Conservation (phyloP, 116 monocot species). For the Papilionanthe hybrid region DNA sequence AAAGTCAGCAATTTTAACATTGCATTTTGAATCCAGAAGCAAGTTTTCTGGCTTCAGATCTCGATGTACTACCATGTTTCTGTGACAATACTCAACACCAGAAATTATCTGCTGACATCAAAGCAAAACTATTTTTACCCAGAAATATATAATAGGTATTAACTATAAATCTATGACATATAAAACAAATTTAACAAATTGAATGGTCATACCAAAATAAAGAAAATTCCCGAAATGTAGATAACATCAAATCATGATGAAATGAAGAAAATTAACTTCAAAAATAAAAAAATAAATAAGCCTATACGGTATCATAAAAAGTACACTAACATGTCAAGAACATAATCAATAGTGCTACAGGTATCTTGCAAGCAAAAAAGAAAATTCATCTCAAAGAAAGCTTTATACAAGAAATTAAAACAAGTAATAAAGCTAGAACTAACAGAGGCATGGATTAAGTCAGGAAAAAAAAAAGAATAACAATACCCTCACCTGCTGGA, state of each 20-base stretch:
- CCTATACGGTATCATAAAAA: too few relatives aligned
- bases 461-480: background rate
- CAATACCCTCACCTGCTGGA: slow-evolving; percentile 32
- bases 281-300: too few relatives aligned
- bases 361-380: background rate
- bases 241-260: background rate
- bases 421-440: background rate
- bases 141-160: background rate
- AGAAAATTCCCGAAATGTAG: background rate
- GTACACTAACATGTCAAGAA: background rate
- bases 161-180: background rate
- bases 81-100: slow-evolving; percentile 52
- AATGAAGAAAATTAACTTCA: background rate
- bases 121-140: slow-evolving; percentile 3
- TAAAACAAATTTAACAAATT: background rate
- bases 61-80: slow-evolving; percentile 54
- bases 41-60: slow-evolving; percentile 57
- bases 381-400: slow-evolving; percentile 1
- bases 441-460: background rate
- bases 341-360: background rate
- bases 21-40: slow-evolving; percentile 48
- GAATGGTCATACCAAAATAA: background rate
- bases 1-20: slow-evolving; percentile 63
- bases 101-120: slow-evolving; percentile 44
- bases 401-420: background rate